Evolutionary conservation across 208 protist genomes (phyloP).

Genomic region (Trichomonas vaginalis): DNA sequence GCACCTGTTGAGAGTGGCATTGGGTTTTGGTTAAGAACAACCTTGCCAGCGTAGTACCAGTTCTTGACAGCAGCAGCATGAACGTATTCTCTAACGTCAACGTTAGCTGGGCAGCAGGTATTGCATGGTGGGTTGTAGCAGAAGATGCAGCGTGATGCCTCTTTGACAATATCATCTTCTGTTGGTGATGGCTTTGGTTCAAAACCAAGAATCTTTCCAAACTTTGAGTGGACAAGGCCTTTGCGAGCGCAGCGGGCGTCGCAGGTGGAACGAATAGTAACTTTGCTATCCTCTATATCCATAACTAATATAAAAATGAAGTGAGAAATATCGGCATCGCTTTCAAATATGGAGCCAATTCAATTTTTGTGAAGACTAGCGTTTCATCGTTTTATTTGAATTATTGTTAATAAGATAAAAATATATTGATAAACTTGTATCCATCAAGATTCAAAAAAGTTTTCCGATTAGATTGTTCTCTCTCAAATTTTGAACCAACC

Average conservation of each 20-base stretch:
- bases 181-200: not conserved
- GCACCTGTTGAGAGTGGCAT: constrained; percentile 48
- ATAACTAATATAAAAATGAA: constrained; percentile 13
- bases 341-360: too few species aligned
- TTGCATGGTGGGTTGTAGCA: constrained; percentile 21
- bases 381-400: too few species aligned
- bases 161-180: not conserved
- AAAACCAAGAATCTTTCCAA: not conserved
- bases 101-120: constrained; percentile 19
- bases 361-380: too few species aligned
- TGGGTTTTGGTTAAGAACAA: constrained; percentile 61
- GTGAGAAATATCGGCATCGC: constrained; percentile 55
- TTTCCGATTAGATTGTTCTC: too few species aligned
- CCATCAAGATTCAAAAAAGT: too few species aligned
- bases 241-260: not conserved
- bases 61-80: constrained; percentile 13
- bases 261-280: not conserved
- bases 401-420: too few species aligned
- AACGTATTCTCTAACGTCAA: constrained; percentile 19
- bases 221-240: too few species aligned
- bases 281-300: not conserved
- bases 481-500: too few species aligned
- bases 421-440: too few species aligned
- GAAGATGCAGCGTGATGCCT: constrained; percentile 18
- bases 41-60: constrained; percentile 49